Conservation (phyloP, 2,329 filamentous ascomycete species). For the Aspergillus transmontanensis region DNA sequence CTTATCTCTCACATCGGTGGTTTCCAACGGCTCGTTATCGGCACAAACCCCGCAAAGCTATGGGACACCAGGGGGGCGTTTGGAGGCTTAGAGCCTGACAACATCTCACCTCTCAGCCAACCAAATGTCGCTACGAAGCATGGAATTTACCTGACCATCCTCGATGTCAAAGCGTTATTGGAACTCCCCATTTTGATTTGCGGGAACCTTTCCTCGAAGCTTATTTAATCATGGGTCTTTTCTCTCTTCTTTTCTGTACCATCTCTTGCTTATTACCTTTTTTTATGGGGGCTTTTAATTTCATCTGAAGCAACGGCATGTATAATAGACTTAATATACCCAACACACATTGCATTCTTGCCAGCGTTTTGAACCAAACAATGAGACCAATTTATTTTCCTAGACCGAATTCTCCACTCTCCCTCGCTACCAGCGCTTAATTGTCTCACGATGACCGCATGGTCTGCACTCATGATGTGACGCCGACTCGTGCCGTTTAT, state of each 20-base stretch:
- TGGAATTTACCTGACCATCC: constrained; percentile 4
- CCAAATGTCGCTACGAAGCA: background rate
- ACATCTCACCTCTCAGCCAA: background rate
- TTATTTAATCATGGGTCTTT: constrained; percentile 5
- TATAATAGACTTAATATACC: constrained; percentile 45
- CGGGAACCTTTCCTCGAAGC: background rate
- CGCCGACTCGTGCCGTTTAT: background rate
- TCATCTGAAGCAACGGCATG: constrained; percentile 35
- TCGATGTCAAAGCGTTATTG: constrained; percentile 7
- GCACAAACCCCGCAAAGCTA: constrained; percentile 18
- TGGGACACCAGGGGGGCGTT: background rate
- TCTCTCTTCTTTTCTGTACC: constrained; percentile 18
- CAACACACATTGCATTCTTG: constrained; percentile 29
- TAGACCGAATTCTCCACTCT: background rate
- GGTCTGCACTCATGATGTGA: constrained; percentile 10
- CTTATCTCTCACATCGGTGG: constrained; percentile 14
- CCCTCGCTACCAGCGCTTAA: background rate
- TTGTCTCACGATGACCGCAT: constrained; percentile 12
- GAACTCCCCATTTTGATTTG: background rate
- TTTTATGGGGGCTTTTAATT: constrained; percentile 14
- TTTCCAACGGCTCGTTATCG: constrained; percentile 14
- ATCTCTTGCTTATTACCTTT: constrained; percentile 18
- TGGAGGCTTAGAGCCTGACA: background rate
- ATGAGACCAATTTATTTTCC: background rate
- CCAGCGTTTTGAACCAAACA: constrained; percentile 13